Conservation (phyloP, 83 land plant species). For the Thuja plicata region DNA sequence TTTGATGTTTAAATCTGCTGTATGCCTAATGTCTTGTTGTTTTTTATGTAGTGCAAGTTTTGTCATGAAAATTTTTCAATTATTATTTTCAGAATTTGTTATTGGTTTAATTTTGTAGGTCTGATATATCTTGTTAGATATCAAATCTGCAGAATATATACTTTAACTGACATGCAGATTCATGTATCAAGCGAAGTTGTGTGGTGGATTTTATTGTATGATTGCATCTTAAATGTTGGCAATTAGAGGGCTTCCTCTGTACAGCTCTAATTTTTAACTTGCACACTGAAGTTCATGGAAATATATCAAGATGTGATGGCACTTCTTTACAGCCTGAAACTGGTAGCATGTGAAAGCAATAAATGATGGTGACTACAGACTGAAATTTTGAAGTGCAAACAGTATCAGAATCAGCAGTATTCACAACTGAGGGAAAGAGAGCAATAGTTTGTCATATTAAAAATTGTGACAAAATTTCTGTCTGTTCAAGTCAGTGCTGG, state of each 20-base stretch:
- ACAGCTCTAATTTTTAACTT: not conserved
- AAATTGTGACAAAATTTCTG: not conserved
- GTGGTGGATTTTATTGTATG: not conserved
- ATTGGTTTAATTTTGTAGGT: not conserved
- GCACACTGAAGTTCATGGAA: not conserved
- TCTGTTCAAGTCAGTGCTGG: not conserved
- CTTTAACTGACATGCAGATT: not conserved
- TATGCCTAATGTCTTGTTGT: not conserved
- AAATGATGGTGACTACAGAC: not conserved
- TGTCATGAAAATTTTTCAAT: not conserved
- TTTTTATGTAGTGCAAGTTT: not conserved
- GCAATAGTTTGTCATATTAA: not conserved
- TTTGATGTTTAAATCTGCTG: not conserved
- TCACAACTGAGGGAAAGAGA: not conserved
- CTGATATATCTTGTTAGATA: slow-evolving; percentile 2
- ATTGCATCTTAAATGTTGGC: not conserved
- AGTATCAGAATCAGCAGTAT: not conserved
- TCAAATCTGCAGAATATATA: not conserved
- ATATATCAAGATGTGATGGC: not conserved
- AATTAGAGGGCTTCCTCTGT: not conserved
- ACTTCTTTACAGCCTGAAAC: not conserved
- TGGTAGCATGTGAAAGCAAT: not conserved
- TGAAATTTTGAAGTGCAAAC: not conserved
- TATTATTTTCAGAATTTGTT: not conserved
- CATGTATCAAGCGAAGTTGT: not conserved